Conservation (phyloP, 352 stramenopile species). For the Phytophthora sansomeana region DNA sequence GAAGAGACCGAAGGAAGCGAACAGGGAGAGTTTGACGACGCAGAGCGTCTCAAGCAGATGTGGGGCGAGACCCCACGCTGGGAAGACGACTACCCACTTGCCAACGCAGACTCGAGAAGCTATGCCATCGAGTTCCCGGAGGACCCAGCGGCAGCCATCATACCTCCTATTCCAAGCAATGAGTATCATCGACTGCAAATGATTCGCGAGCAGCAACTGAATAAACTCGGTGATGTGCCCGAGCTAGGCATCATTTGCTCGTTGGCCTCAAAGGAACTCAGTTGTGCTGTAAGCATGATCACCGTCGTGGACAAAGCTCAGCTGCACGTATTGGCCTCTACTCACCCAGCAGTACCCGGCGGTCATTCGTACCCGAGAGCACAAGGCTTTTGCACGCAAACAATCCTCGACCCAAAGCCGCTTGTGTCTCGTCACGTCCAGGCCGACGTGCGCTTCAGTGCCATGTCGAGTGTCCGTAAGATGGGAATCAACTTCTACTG, state of each 20-base stretch:
- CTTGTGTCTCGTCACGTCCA: slow-evolving; percentile 69
- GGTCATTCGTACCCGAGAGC: slow-evolving; percentile 57
- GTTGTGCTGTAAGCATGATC: slow-evolving; percentile 63
- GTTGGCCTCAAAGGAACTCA: slow-evolving; percentile 61
- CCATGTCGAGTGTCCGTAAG: slow-evolving; percentile 48
- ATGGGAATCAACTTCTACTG: slow-evolving; percentile 77
- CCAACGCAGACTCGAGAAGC: slow-evolving; percentile 51
- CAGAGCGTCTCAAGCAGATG: slow-evolving; percentile 28
- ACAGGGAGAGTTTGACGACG: slow-evolving; percentile 14
- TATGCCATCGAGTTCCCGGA: slow-evolving; percentile 56
- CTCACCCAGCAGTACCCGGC: slow-evolving; percentile 27
- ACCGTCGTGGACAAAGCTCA: slow-evolving; percentile 67
- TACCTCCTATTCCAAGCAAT: slow-evolving; percentile 47
- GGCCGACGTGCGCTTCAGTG: slow-evolving; percentile 73
- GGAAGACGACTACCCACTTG: slow-evolving; percentile 51
- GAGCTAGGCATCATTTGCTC: slow-evolving; percentile 80
- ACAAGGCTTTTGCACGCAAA: slow-evolving; percentile 72
- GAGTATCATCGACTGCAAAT: slow-evolving; percentile 56
- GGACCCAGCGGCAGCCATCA: slow-evolving; percentile 35
- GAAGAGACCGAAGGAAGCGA: slow-evolving; percentile 23
- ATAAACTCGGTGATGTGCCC: slow-evolving; percentile 57
- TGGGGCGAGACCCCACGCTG: slow-evolving; percentile 26
- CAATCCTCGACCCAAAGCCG: slow-evolving; percentile 64
- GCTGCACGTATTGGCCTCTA: slow-evolving; percentile 57
- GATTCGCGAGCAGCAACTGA: slow-evolving; percentile 55